Percentiles rank a stretch among this genome's conserved stretches.
Conservation (phyloP, 1,139 yeast species). For the Candida sp. region DNA sequence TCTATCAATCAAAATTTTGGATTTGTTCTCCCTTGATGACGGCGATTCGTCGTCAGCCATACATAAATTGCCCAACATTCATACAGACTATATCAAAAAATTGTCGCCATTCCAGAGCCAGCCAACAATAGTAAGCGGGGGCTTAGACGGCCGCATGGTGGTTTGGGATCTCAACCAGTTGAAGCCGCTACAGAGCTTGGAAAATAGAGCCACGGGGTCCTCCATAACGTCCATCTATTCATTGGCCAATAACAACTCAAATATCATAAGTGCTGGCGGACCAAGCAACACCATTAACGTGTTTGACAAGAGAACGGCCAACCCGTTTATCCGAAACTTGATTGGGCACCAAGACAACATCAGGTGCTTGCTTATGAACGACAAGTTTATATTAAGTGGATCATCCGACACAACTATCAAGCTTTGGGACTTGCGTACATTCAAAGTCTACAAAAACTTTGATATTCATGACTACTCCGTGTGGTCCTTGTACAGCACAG, state of each 20-base stretch:
- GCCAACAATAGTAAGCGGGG: constrained; percentile 66
- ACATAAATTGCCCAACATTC: constrained; percentile 67
- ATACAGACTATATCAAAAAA: constrained; percentile 86
- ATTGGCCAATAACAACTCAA: constrained; percentile 45
- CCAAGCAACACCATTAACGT: constrained; percentile 65
- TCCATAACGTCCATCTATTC: constrained; percentile 65
- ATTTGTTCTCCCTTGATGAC: constrained; percentile 28
- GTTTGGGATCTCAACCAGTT: constrained; percentile 67
- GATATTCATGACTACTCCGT: constrained; percentile 74
- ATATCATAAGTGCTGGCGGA: constrained; percentile 64
- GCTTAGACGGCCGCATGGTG: constrained; percentile 77
- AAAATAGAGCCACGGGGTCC: constrained; percentile 20
- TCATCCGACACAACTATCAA: constrained; percentile 83
- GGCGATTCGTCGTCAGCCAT: constrained; percentile 4
- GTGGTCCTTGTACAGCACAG: constrained; percentile 56
- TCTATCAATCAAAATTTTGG: constrained; percentile 75
- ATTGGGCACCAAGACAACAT: constrained; percentile 86
- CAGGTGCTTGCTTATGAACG: constrained; percentile 64
- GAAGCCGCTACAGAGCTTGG: constrained; percentile 28
- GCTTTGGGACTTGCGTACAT: constrained; percentile 80
- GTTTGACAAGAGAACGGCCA: constrained; percentile 56
- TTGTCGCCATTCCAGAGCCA: constrained; percentile 38
- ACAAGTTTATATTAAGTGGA: constrained; percentile 67
- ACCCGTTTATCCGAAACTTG: constrained; percentile 51
- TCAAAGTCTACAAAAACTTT: constrained; percentile 62